Conservation (phyloP, 805 yeast genomes). For the Nakazawaea molendinolei region DNA sequence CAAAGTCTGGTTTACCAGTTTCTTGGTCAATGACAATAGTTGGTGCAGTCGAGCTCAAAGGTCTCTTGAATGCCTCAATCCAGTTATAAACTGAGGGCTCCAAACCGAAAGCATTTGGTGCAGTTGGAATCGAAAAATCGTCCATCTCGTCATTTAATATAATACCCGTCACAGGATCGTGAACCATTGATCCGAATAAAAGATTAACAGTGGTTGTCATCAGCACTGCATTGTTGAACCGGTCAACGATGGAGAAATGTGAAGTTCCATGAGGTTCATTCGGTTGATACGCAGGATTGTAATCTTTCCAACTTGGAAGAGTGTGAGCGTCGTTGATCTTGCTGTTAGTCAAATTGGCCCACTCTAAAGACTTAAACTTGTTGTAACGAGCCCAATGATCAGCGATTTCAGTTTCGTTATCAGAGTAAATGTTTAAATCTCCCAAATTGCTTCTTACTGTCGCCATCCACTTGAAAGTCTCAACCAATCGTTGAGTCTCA, state of each 20-base stretch:
- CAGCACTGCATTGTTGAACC: conserved; percentile 68
- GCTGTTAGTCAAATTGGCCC: conserved; percentile 45
- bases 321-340: conserved; percentile 56
- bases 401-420: conserved; percentile 17
- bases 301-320: conserved; percentile 56
- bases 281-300: conserved; percentile 71
- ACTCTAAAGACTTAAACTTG: conserved; percentile 42
- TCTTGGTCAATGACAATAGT: conserved; percentile 46
- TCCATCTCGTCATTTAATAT: conserved; percentile 90
- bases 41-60: conserved; percentile 80
- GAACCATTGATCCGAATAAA: conserved; percentile 75
- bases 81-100: conserved; percentile 78
- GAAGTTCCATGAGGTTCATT: conserved; percentile 89
- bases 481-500: conserved; percentile 64
- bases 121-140: conserved; percentile 74
- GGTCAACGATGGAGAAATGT: conserved; percentile 76
- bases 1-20: conserved; percentile 46
- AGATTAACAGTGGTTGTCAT: conserved; percentile 87
- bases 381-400: conserved; percentile 31
- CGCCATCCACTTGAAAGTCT: conserved; percentile 92
- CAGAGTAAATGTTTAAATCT: conserved; percentile 36
- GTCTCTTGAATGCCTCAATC: conserved; percentile 70
- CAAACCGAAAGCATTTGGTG: conserved; percentile 70
- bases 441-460: conserved; percentile 84
- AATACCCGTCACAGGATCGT: conserved; percentile 77